phyloP scores from a whole-genome alignment of 768 basidiomycete species.

The Tephrocybe sp. region DNA sequence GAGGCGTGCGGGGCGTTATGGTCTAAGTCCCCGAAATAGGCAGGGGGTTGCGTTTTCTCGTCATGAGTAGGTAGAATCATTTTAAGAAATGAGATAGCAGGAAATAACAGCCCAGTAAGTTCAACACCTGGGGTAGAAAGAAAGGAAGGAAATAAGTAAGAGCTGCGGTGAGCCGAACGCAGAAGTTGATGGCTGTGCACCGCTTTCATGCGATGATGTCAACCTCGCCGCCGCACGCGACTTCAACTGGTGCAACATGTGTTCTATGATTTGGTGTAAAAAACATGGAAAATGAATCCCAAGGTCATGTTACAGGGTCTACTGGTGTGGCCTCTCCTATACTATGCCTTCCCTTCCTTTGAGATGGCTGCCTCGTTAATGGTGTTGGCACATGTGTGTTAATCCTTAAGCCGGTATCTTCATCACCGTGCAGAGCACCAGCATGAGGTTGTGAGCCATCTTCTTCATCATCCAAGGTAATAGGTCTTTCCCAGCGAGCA shows the following conservation, averaged over 20 bases:
- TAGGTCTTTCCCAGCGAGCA: constrained; percentile 56
- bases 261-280: too few relatives aligned
- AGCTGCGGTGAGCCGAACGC: too few relatives aligned
- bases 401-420: constrained; percentile 25
- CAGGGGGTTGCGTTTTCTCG: constrained; percentile 10
- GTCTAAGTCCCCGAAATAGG: constrained; percentile 5
- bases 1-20: not conserved
- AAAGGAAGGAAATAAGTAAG: not conserved
- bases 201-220: too few relatives aligned
- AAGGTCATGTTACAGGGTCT: constrained; percentile 20
- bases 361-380: constrained; percentile 67
- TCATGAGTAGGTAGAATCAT: constrained; percentile 18
- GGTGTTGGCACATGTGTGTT: constrained; percentile 54
- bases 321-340: constrained; percentile 42
- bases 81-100: not conserved
- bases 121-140: too few relatives aligned
- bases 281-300: too few relatives aligned
- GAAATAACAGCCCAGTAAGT: not conserved
- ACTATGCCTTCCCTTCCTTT: constrained; percentile 52
- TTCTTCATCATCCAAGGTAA: constrained; percentile 44
- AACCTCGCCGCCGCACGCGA: too few relatives aligned
- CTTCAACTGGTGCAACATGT: too few relatives aligned
- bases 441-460: constrained; percentile 26
- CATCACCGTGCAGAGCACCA: constrained; percentile 27
- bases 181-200: too few relatives aligned